Base-by-base conservation (phyloP, 305 asterid species). In the Salvia sclarea region DNA sequence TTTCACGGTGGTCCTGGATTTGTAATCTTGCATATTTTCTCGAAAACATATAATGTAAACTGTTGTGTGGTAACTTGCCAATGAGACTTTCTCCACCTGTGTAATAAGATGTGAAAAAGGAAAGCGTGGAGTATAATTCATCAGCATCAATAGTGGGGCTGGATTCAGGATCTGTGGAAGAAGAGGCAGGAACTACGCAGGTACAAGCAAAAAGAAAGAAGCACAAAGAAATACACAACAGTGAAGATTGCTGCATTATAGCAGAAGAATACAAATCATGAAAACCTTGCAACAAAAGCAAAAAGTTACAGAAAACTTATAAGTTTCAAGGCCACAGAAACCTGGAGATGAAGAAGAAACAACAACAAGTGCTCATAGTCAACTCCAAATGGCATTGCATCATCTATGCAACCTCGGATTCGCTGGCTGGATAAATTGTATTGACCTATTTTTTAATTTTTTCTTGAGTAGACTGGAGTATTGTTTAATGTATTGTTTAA, bases 231-330 rank as follows among this genome's bases (percentile, higher is more conserved):
- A 25, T 16, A 67, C 21, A 22, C 25, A 62, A 44, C 43, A 61
- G 57, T 6, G 82, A 64, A 69, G 28, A 59, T 22, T 58, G 2
- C 76, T 58, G 2, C 76, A 60, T 61, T 38, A 12, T 37, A 59
- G 64, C 49, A 59, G 3, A 37, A 35, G 30, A 10, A 30, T 17
- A 18, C 12, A 59, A 58, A 35, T 59, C 17, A 17, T 21, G 10
- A 10, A 50, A 6, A 11, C 24, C 14, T 13, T 1, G 4, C 54
- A 48, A 17, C n/a, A 37, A 25, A 25, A 37, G 43, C 43, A 2
- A 37, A 8, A 2, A 37, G 12, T 9, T 20, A 10, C 14, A 8
- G 20, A 14, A 14, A 49, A 6, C 11, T 16, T 16, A 47, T 2
- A 14, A 54, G 8, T 54, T 25, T 22, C 3, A 25, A 25, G 30